Evolutionary conservation across 1,284 basidiomycete species (phyloP).

Genomic region (Stygiomarasmius scandens): DNA sequence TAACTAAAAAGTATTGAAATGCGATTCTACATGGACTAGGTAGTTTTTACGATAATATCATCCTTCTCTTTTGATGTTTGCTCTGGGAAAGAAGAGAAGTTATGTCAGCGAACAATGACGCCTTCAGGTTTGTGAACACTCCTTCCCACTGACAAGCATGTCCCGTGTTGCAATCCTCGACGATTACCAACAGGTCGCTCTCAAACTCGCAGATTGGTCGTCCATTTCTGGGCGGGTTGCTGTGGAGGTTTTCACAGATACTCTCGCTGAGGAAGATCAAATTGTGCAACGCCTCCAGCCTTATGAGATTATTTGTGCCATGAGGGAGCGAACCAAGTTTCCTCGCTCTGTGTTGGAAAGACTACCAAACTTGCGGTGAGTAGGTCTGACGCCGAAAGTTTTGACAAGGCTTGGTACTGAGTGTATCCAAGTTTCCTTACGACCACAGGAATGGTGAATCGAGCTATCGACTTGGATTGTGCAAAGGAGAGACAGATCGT

Average conservation of each 20-base stretch:
- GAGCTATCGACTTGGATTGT: conserved; percentile 49
- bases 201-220: conserved; percentile 56
- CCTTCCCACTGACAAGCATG: conserved; percentile 2
- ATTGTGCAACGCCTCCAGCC: conserved; percentile 51
- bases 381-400: neutral
- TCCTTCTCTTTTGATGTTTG: neutral
- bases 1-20: conserved; percentile 39
- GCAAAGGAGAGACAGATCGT: conserved; percentile 54
- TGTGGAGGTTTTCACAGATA: conserved; percentile 54
- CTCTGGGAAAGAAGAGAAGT: neutral
- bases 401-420: neutral
- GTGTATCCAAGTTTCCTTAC: conserved; percentile 45
- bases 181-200: conserved; percentile 61
- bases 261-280: conserved; percentile 51
- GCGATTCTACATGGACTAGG: conserved; percentile 9
- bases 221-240: conserved; percentile 37
- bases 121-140: neutral
- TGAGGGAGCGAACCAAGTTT: conserved; percentile 70
- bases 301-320: conserved; percentile 64
- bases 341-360: conserved; percentile 48
- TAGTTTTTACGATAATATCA: neutral
- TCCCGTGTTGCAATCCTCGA: conserved; percentile 58
- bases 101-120: neutral
- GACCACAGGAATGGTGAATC: conserved; percentile 58
- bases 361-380: conserved; percentile 57